These are phyloP conservation scores for Suillus decipiens DNA, from an alignment of 768 basidiomycete genomes.

Conservation along the genomic window DNA sequence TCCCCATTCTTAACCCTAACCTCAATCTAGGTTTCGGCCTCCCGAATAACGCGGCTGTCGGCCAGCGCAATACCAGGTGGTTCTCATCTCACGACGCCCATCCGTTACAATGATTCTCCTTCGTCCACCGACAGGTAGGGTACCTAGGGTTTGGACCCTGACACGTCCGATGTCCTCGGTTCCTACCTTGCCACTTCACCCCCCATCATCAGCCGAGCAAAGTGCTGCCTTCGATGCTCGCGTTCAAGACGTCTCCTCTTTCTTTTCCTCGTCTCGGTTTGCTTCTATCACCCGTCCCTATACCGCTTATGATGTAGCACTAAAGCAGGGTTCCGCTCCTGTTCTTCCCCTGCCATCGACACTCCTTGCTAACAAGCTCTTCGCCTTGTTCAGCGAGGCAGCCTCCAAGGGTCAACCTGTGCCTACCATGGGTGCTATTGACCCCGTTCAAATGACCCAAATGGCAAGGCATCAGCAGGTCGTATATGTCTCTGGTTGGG, in stretches of 20 bases:
- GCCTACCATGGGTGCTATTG: constrained; percentile 92
- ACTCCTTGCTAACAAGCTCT: constrained; percentile 87
- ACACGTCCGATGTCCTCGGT: constrained; percentile 43
- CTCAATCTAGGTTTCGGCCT: constrained; percentile 39
- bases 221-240: constrained; percentile 58
- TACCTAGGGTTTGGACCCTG: constrained; percentile 26
- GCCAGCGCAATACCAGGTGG: constrained; percentile 23
- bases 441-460: constrained; percentile 94
- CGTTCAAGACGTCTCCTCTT: constrained; percentile 62
- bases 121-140: constrained; percentile 30
- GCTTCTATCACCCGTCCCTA: constrained; percentile 76
- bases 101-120: constrained; percentile 15
- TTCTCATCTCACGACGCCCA: constrained; percentile 35
- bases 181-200: constrained; percentile 52
- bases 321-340: constrained; percentile 88
- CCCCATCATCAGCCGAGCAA: constrained; percentile 62
- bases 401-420: constrained; percentile 67
- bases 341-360: constrained; percentile 75
- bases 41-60: constrained; percentile 25
- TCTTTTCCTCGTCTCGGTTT: constrained; percentile 80
- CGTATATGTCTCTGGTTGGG: constrained; percentile 94
- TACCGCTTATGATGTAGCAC: constrained; percentile 73
- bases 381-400: constrained; percentile 60
- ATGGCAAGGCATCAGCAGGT: constrained; percentile 87
- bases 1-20: constrained; percentile 32